These are phyloP conservation scores for Parastagonospora avenae DNA, from an alignment of 2,329 filamentous ascomycete genomes.

Conservation along the genomic window DNA sequence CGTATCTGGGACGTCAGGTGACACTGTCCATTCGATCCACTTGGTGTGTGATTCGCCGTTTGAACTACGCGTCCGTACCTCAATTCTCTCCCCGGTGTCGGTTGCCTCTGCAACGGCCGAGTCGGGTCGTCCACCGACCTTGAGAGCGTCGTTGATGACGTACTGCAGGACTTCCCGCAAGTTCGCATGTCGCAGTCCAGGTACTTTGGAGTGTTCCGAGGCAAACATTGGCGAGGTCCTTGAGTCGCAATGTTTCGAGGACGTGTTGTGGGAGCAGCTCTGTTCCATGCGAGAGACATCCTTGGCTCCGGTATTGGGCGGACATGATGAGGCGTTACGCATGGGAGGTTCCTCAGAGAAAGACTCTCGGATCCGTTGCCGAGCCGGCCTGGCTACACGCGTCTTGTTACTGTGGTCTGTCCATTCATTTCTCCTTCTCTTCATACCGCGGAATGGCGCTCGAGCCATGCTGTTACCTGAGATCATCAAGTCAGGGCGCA, in stretches of 20 bases:
- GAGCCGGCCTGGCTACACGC: conserved; percentile 30
- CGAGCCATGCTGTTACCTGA: conserved; percentile 50
- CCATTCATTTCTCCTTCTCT: conserved; percentile 51
- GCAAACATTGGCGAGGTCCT: conserved; percentile 40
- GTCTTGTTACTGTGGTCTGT: conserved; percentile 24
- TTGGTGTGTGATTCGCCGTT: conserved; percentile 53
- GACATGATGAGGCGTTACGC: conserved; percentile 23
- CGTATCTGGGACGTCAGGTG: conserved; percentile 57
- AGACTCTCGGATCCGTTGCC: conserved; percentile 33
- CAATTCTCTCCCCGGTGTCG: conserved; percentile 55
- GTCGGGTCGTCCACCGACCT: conserved; percentile 58
- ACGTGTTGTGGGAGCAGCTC: conserved; percentile 28
- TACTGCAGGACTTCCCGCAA: conserved; percentile 57
- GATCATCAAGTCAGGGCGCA: conserved; percentile 51
- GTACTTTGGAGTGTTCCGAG: conserved; percentile 49
- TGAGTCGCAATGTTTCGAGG: conserved; percentile 29
- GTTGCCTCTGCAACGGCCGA: conserved; percentile 56
- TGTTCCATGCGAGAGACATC: conserved; percentile 25
- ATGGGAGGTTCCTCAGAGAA: conserved; percentile 36
- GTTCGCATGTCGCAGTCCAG: conserved; percentile 54
- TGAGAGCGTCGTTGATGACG: conserved; percentile 58
- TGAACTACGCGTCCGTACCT: conserved; percentile 52
- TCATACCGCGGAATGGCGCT: conserved; percentile 47
- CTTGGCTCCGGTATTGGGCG: conserved; percentile 10
- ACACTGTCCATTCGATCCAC: conserved; percentile 57